phyloP scores from a whole-genome alignment of 2,329 filamentous ascomycete species.

The Neophaeococcomyces aloes region DNA sequence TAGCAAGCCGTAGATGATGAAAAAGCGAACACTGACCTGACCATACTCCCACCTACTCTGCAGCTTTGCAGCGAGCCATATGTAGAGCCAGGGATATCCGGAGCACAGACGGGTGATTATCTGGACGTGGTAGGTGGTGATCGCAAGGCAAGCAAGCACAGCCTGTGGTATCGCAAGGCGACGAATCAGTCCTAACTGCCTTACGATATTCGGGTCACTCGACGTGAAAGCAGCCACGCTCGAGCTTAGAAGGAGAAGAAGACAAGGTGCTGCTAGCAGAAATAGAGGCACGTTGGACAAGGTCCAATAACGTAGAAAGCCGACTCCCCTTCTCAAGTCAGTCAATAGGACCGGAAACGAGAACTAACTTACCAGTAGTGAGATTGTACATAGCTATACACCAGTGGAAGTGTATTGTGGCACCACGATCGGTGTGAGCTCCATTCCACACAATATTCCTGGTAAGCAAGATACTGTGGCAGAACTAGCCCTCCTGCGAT shows the following conservation, averaged over 20 bases:
- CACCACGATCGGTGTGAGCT: slow-evolving; percentile 60
- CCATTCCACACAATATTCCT: slow-evolving; percentile 51
- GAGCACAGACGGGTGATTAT: slow-evolving; percentile 85
- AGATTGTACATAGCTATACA: slow-evolving; percentile 81
- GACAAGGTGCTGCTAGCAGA: slow-evolving; percentile 66
- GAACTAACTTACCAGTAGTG: slow-evolving; percentile 66
- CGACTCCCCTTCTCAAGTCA: slow-evolving; percentile 59
- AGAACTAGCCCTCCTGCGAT: slow-evolving; percentile 57
- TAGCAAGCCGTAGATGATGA: slow-evolving; percentile 71
- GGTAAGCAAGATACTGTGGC: slow-evolving; percentile 68
- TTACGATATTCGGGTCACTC: slow-evolving; percentile 1
- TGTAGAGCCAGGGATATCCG: slow-evolving; percentile 82
- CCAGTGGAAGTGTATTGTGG: slow-evolving; percentile 59
- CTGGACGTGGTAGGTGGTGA: slow-evolving; percentile 82
- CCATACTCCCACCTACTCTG: slow-evolving; percentile 15
- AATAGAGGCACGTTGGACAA: slow-evolving; percentile 78
- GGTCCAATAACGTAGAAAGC: slow-evolving; percentile 86
- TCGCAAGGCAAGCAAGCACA: slow-evolving; percentile 57
- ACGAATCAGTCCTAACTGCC: slow-evolving; percentile 17
- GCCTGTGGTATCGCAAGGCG: slow-evolving; percentile 62
- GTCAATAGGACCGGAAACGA: neutral
- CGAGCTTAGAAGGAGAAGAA: slow-evolving; percentile 57
- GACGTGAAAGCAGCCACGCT: slow-evolving; percentile 34
- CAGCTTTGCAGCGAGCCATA: slow-evolving; percentile 53
- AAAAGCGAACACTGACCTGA: slow-evolving; percentile 47